Percentiles rank a stretch among this genome's conserved stretches.
Evolutionary conservation across 2,329 filamentous ascomycete genomes (phyloP).

Genomic region (Fusarium chaquense): DNA sequence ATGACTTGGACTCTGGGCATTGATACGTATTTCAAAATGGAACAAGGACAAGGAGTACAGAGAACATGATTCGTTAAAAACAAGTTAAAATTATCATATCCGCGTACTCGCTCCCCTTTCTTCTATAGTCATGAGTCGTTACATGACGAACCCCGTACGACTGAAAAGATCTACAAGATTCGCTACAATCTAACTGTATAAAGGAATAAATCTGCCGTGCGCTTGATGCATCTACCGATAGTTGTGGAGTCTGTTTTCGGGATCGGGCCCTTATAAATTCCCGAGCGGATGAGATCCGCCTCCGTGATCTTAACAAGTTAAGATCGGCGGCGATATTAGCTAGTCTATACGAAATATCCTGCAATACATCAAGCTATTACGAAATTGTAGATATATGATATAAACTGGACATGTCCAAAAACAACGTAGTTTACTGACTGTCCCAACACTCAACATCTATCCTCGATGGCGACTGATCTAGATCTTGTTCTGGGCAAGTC

Average conservation of each 20-base stretch:
- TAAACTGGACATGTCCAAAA: neutral
- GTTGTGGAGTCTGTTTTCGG: neutral
- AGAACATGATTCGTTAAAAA: neutral
- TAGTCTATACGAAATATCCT: neutral
- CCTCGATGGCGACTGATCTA: neutral
- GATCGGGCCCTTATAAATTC: neutral
- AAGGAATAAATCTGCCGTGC: neutral
- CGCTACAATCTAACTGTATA: neutral
- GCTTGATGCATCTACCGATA: neutral
- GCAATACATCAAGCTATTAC: neutral
- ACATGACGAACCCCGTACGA: neutral
- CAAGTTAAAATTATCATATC: neutral
- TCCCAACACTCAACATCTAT: neutral
- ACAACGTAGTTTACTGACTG: neutral
- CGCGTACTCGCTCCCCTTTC: neutral
- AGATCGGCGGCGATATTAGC: neutral
- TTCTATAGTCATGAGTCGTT: neutral
- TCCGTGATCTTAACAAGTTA: neutral
- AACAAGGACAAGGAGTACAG: neutral
- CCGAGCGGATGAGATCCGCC: neutral
- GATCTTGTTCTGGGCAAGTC: neutral
- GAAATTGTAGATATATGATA: neutral
- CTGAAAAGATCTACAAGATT: neutral
- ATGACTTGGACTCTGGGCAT: neutral
- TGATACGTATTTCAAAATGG: neutral